phyloP scores from a whole-genome alignment of 1,284 basidiomycete species.

The Trichosporon sp. region DNA sequence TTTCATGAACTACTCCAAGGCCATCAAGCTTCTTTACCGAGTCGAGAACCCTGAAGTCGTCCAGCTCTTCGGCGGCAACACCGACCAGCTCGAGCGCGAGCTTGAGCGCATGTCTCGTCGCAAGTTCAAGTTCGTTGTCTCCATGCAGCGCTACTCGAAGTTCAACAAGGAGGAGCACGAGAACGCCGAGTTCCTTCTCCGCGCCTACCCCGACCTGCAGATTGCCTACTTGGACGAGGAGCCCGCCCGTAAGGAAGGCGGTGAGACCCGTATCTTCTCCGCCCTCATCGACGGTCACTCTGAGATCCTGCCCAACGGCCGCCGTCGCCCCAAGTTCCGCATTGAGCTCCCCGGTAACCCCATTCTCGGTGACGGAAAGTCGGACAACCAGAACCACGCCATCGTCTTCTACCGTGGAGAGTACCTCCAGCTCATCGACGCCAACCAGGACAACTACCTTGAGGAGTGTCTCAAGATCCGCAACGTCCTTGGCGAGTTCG shows the following conservation, averaged over 20 bases:
- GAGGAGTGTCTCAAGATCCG: constrained; percentile 99
- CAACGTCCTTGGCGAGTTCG: constrained; percentile 96
- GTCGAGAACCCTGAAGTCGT: constrained; percentile 99
- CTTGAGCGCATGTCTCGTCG: constrained; percentile 94
- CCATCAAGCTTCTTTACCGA: constrained; percentile 98
- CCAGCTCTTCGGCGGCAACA: constrained; percentile 94
- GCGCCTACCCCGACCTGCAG: constrained; percentile 97
- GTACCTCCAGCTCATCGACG: constrained; percentile 97
- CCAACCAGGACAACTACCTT: constrained; percentile 99
- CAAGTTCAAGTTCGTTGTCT: constrained; percentile 99
- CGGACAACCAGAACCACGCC: constrained; percentile 99
- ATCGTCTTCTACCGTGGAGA: constrained; percentile 99
- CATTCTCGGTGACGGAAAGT: constrained; percentile 97
- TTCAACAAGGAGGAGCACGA: constrained; percentile 99
- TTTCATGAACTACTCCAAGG: constrained; percentile 99
- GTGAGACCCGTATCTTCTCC: constrained; percentile 92
- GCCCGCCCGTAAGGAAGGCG: constrained; percentile 84
- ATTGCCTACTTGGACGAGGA: constrained; percentile 99
- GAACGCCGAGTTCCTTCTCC: constrained; percentile 95
- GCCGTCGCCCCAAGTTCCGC: constrained; percentile 92
- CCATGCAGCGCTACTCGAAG: constrained; percentile 99
- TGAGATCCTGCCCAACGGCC: constrained; percentile 84
- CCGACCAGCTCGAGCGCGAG: constrained; percentile 93
- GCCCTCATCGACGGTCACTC: constrained; percentile 96
- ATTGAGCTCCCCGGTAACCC: constrained; percentile 98